phyloP scores from a whole-genome alignment of 805 yeast genomes.

The Barnettozyma californica region DNA sequence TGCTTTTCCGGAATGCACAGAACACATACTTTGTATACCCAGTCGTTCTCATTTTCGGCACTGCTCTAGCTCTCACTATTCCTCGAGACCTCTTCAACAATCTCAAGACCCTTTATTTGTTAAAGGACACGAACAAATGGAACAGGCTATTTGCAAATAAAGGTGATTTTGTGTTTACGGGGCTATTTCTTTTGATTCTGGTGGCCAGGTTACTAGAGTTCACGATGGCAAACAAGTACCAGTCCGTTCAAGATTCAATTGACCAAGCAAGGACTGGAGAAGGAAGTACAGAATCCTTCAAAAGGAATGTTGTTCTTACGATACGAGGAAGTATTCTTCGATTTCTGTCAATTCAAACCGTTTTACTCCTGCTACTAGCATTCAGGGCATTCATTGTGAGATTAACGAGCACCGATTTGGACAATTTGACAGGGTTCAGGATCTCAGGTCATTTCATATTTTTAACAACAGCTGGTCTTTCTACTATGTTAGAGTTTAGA shows the following conservation, averaged over 20 bases:
- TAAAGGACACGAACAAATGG: slow-evolving; percentile 12
- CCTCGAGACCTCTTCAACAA: slow-evolving; percentile 7
- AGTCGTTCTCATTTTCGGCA: slow-evolving; percentile 6
- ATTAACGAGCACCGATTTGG: slow-evolving; percentile 3
- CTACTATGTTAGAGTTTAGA: slow-evolving; percentile 4
- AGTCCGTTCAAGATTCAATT: background rate
- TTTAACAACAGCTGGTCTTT: slow-evolving; percentile 6
- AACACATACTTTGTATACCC: slow-evolving; percentile 8
- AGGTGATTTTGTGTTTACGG: slow-evolving; percentile 12
- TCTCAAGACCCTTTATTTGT: slow-evolving; percentile 6
- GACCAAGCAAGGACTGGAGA: background rate
- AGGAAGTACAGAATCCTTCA: background rate
- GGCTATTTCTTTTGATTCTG: slow-evolving; percentile 8
- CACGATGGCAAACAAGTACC: slow-evolving; percentile 4
- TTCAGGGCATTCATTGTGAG: slow-evolving; percentile 1
- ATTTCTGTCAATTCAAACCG: background rate
- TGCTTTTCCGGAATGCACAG: slow-evolving; percentile 5
- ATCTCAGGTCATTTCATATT: slow-evolving; percentile 9
- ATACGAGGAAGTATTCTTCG: slow-evolving; percentile 5
- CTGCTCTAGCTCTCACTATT: slow-evolving; percentile 3
- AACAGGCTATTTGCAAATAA: slow-evolving; percentile 17
- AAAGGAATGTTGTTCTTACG: background rate
- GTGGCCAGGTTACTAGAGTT: slow-evolving; percentile 2
- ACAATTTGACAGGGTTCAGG: slow-evolving; percentile 5
- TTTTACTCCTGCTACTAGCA: background rate